These are phyloP conservation scores for Aquanectria penicillioides DNA, from an alignment of 2,329 filamentous ascomycete genomes.

Conservation along the genomic window DNA sequence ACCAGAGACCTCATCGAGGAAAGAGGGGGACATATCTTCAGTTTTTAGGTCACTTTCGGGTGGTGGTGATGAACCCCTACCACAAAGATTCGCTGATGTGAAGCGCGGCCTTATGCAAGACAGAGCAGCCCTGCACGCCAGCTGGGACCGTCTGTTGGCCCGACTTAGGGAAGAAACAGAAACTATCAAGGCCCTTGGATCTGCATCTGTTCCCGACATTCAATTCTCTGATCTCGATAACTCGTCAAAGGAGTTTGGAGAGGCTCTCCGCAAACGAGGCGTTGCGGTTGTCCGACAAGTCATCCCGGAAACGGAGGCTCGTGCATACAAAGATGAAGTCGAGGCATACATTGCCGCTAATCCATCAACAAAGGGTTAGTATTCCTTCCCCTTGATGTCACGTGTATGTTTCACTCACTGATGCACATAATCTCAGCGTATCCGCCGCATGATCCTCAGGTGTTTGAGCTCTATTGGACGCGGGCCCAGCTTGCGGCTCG, in stretches of 20 bases:
- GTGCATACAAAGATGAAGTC: slow-evolving; percentile 3
- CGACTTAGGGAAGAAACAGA: slow-evolving; percentile 1
- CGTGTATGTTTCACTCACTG: no score
- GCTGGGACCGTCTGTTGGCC: slow-evolving; percentile 3
- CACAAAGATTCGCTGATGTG: not conserved
- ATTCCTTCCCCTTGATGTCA: not conserved
- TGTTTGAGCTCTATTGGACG: slow-evolving; percentile 9
- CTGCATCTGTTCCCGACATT: not conserved
- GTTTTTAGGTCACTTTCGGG: slow-evolving; percentile 6
- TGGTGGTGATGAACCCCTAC: not conserved
- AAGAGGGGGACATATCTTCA: slow-evolving; percentile 11
- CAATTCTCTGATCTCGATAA: slow-evolving; percentile 1
- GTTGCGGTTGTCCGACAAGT: slow-evolving; percentile 7
- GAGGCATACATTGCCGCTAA: slow-evolving; percentile 11
- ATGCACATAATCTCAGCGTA: not conserved
- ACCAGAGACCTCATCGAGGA: not conserved
- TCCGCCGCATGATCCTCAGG: slow-evolving; percentile 3
- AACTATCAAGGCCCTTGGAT: slow-evolving; percentile 1
- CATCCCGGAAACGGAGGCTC: slow-evolving; percentile 3
- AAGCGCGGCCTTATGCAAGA: not conserved
- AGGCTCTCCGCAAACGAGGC: not conserved
- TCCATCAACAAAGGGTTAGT: slow-evolving; percentile 1
- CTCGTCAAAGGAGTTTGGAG: not conserved
- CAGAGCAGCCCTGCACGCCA: not conserved
- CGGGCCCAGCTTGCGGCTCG: slow-evolving; percentile 12